Evolutionary conservation across 169 alveolate species (phyloP).

Genomic region (Eimeria acervulina): DNA sequence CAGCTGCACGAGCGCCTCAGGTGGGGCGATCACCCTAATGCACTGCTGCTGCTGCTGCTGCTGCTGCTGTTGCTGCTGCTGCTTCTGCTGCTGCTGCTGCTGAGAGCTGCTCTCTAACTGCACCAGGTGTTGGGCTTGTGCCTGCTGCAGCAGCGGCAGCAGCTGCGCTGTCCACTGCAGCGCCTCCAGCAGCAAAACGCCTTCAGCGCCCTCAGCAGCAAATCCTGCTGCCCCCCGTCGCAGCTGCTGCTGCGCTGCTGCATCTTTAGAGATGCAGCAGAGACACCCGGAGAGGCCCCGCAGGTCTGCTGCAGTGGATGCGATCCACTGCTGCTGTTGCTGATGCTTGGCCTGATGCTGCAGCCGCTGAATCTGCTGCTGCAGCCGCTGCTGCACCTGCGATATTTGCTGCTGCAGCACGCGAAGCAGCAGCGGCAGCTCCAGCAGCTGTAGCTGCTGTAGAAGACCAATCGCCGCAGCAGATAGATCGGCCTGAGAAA

Average conservation of each 20-base stretch:
- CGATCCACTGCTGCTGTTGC: conserved; percentile 17
- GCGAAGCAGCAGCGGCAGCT: conserved; percentile 4
- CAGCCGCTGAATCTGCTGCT: too few relatives aligned
- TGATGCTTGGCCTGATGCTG: not conserved
- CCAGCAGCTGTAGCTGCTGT: conserved; percentile 45
- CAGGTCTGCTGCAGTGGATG: conserved; percentile 24
- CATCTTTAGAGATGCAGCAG: not conserved
- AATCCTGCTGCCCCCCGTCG: not conserved
- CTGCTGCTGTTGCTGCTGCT: not conserved
- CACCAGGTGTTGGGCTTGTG: not conserved
- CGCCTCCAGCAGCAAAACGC: too few relatives aligned
- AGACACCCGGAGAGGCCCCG: not conserved
- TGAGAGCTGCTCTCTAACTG: conserved; percentile 12
- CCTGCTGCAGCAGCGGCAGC: not conserved
- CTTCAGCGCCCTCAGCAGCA: not conserved
- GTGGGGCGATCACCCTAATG: not conserved
- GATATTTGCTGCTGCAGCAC: too few relatives aligned
- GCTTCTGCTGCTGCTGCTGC: not conserved
- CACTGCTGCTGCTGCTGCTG: conserved; percentile 32
- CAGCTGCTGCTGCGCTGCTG: conserved; percentile 1
- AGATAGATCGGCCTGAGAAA: not conserved
- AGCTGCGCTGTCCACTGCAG: too few relatives aligned
- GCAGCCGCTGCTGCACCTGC: too few relatives aligned
- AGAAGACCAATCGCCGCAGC: not conserved
- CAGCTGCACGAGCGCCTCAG: conserved; percentile 16